phyloP scores from a whole-genome alignment of 176 grass and related monocot genomes.

The Bonia amplexicaulis region DNA sequence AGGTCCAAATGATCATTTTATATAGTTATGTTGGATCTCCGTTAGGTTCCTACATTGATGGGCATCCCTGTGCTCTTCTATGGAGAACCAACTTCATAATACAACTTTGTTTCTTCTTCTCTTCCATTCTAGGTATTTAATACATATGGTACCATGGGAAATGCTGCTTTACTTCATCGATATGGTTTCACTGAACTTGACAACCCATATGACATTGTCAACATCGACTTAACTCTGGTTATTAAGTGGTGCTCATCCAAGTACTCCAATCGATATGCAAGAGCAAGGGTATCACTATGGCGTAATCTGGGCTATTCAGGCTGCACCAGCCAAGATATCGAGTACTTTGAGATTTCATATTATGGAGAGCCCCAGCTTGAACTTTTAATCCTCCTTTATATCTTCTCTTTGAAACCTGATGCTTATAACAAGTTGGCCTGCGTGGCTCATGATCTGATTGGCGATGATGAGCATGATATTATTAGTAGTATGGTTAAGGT shows the following conservation, averaged over 20 bases:
- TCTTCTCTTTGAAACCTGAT: slow-evolving; percentile 51
- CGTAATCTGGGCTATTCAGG: slow-evolving; percentile 70
- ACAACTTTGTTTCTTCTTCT: not conserved
- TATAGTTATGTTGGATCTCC: not conserved
- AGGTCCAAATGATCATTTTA: not conserved
- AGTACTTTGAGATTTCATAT: slow-evolving; percentile 92
- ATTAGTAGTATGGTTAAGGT: slow-evolving; percentile 44
- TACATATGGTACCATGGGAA: slow-evolving; percentile 85
- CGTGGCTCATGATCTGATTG: slow-evolving; percentile 31
- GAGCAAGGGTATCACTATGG: slow-evolving; percentile 63
- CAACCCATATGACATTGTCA: slow-evolving; percentile 81
- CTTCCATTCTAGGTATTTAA: slow-evolving; percentile 66
- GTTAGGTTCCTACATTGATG: not conserved
- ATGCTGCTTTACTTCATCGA: slow-evolving; percentile 89
- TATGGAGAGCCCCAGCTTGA: slow-evolving; percentile 77
- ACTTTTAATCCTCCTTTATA: slow-evolving; percentile 68
- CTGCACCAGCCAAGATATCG: slow-evolving; percentile 55
- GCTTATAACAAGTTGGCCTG: slow-evolving; percentile 58
- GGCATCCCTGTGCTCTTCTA: not conserved
- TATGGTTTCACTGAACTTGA: slow-evolving; percentile 89
- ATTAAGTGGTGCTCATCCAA: slow-evolving; percentile 61
- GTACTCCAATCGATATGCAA: slow-evolving; percentile 51
- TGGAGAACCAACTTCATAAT: not conserved
- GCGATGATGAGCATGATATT: slow-evolving; percentile 34
- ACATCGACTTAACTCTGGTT: slow-evolving; percentile 70